Evolutionary conservation across 371 early-diverging fungal genomes (phyloP).

Genomic region (Conidiobolus incongruus): DNA sequence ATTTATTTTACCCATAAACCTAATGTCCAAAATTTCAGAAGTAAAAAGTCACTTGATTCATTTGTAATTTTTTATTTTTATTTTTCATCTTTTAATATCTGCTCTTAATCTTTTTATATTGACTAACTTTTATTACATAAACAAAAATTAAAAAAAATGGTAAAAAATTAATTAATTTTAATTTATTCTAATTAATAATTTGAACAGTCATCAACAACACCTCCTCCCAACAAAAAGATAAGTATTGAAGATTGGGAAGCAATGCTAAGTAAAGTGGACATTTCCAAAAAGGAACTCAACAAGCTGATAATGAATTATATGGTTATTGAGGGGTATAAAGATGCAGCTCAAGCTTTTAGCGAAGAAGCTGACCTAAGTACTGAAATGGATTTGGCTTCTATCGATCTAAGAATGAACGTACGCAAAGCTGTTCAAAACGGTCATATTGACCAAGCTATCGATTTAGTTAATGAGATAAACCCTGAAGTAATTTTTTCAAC

Average conservation of each 20-base stretch:
- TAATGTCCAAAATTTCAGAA: too few species aligned
- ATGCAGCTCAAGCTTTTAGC: constrained; percentile 88
- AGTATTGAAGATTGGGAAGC: not conserved
- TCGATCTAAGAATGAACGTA: constrained; percentile 84
- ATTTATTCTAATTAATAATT: too few species aligned
- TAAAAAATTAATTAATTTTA: too few species aligned
- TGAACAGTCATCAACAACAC: too few species aligned
- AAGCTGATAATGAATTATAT: constrained; percentile 93
- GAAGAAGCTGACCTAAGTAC: constrained; percentile 59
- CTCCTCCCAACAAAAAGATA: not conserved
- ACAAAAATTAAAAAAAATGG: too few species aligned
- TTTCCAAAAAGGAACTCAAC: constrained; percentile 49
- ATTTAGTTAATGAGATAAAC: constrained; percentile 84
- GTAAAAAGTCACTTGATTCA: too few species aligned
- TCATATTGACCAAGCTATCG: constrained; percentile 79
- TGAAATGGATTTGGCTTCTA: constrained; percentile 58
- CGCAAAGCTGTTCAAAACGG: constrained; percentile 78
- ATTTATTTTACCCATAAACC: too few species aligned
- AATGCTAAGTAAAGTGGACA: not conserved
- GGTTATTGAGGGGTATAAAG: constrained; percentile 93
- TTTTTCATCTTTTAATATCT: too few species aligned
- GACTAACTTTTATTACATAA: too few species aligned
- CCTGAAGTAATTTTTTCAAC: constrained; percentile 49
- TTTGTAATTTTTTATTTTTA: too few species aligned
- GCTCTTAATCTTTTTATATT: too few species aligned